Conservation (phyloP, 495 filamentous ascomycete species). For the Podospora appendiculata region DNA sequence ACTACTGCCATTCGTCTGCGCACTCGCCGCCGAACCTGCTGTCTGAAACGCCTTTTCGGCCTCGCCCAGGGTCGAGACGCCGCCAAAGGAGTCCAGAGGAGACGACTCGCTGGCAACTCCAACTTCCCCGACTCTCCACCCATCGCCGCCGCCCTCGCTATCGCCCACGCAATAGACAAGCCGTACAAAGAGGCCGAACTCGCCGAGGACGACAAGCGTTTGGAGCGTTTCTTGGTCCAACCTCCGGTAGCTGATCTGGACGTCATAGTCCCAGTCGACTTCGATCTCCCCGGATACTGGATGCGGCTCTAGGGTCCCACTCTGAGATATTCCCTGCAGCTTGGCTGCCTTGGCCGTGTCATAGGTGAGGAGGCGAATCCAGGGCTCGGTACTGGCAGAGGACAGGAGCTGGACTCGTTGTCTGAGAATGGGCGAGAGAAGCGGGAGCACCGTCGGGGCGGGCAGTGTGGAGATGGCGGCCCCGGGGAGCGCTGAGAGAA, state of each 20-base stretch:
- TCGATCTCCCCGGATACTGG: conserved; percentile 92
- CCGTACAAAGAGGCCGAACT: conserved; percentile 46
- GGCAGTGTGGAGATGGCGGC: conserved; percentile 73
- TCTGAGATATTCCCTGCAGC: conserved; percentile 57
- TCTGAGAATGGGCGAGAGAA: conserved; percentile 84
- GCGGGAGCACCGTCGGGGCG: conserved; percentile 66
- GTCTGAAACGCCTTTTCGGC: conserved; percentile 36
- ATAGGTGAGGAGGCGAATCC: conserved; percentile 89
- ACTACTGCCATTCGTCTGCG: neutral
- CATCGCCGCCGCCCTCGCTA: conserved; percentile 55
- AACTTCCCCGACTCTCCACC: conserved; percentile 82
- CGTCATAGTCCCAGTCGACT: conserved; percentile 51
- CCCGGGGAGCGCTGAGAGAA: conserved; percentile 80
- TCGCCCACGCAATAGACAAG: conserved; percentile 52
- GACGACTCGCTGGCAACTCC: conserved; percentile 45
- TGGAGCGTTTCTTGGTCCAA: conserved; percentile 85
- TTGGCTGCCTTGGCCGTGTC: conserved; percentile 57
- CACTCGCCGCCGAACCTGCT: conserved; percentile 9
- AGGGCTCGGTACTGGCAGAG: conserved; percentile 60
- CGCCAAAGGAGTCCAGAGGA: conserved; percentile 31
- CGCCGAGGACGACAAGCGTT: conserved; percentile 48
- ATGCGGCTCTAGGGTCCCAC: conserved; percentile 72
- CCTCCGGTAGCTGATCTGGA: conserved; percentile 60
- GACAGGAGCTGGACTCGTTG: conserved; percentile 78
- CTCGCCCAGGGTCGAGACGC: conserved; percentile 28